Conservation (phyloP, 768 basidiomycete genomes). For the Dentipellis fragilis region DNA sequence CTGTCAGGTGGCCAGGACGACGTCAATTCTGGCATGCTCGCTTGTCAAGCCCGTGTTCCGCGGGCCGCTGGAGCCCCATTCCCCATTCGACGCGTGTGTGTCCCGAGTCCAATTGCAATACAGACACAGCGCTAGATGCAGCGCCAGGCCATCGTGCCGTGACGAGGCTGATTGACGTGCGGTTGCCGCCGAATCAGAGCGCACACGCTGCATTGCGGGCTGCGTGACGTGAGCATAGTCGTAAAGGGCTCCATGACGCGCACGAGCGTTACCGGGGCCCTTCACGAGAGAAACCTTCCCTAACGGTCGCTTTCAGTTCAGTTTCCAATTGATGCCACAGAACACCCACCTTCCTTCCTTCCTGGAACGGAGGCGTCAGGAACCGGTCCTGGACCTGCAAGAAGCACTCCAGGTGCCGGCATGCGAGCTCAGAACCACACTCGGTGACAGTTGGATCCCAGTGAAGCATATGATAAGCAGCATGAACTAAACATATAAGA, state of each 20-base stretch:
- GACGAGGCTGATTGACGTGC: background rate
- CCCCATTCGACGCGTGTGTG: background rate
- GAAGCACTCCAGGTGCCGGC: too few relatives aligned
- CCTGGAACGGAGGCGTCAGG: too few relatives aligned
- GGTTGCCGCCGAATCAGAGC: background rate
- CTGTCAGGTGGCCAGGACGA: too few relatives aligned
- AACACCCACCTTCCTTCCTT: too few relatives aligned
- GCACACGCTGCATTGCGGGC: background rate
- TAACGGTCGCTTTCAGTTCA: too few relatives aligned
- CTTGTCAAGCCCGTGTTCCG: background rate
- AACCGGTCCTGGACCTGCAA: too few relatives aligned
- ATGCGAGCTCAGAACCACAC: too few relatives aligned
- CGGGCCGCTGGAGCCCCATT: background rate
- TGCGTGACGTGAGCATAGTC: too few relatives aligned
- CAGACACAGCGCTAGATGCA: background rate
- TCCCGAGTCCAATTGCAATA: background rate
- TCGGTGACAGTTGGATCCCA: background rate
- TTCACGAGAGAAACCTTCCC: too few relatives aligned
- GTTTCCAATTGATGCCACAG: too few relatives aligned
- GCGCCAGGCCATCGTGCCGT: background rate
- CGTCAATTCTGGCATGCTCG: too few relatives aligned
- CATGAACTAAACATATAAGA: constrained; percentile 1
- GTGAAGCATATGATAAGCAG: background rate
- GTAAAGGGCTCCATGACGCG: background rate
- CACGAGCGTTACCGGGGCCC: background rate